Evolutionary conservation across 2,329 filamentous ascomycete genomes (phyloP), one percentile per base, ranked within the genome.

Genomic region (Aureobasidium musti): DNA sequence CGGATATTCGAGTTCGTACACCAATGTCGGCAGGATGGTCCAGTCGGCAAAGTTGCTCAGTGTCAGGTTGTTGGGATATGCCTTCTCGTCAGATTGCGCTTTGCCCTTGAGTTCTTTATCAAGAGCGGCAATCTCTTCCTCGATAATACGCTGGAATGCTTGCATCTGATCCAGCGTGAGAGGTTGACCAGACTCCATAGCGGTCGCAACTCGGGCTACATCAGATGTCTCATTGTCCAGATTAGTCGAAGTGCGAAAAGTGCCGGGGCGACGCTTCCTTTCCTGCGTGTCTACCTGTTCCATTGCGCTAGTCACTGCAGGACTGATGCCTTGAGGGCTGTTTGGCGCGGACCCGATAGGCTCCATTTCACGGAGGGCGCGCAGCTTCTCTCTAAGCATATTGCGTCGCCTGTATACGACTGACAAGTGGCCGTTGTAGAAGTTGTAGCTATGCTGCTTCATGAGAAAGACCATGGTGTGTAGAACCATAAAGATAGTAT

Each of bases 381-480:
- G 82, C 30, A 91, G 73, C 68, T 82, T 83, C 28, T 75, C 72
- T 68, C 80, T 71, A n/a, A 83, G 74, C n/a, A 80, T 72, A 28
- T 72, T 73, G 53, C 75, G 74, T 19, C 81, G 77, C 67, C 84
- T 82, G 72, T 87, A 86, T 84, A 91, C 60, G 89, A 78, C 77
- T 3, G 76, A 77, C 0, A 77, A 71, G 69, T 92, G 85, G 7
- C 91, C 90, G 71, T 92, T 93, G 76, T 91, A 92, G 71, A 91
- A 91, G 5, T 88, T 84, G 73, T 91, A 92, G 21, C 87, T 89
- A 74, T 92, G 91, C 77, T 92, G 89, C 79, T 94, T 94, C 91
- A 93, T 93, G 28, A 93, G 75, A 82, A 92, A 89, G 3, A 90
- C 86, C 65, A 93, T 79, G 17, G 87, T 87, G 73, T 93, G 90